Evolutionary conservation across 2,329 filamentous ascomycete genomes (phyloP), one percentile per base, ranked within the genome.

Genomic region (Pseudogymnoascus sp.): DNA sequence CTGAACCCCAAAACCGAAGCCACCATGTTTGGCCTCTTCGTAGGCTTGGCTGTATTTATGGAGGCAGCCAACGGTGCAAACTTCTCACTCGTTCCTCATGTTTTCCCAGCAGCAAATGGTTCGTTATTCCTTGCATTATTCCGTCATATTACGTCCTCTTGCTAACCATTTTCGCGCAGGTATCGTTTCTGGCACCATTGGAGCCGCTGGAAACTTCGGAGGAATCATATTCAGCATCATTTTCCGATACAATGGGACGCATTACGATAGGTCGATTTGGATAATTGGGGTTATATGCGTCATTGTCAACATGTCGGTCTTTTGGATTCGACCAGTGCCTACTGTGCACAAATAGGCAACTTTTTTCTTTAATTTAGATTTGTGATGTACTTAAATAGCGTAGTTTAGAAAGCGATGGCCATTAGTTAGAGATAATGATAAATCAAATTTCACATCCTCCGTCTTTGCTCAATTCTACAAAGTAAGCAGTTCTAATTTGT

Each of bases 161-260:
- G 88, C 90, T 68, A 96, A 96, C 74, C 33, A 13, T 21, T 60
- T 60, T 15, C 11, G 9, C 35, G 50, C 15, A 60, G 91, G 90
- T 76, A 75, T 65, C 19, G 81, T 96, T 7, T 89, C 87, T 0
- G 91, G 91, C 7, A 78, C 88, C 40, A 87, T 90, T 1, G 91
- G 91, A 11, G 91, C 88, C 0, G 81, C 83, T 2, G 91, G 92
- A 1, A 96, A 96, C 70, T 74, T 96, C 13, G 92, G 92, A 4
- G 92, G 91, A 11, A 84, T 96, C 61, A 75, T 93, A 62, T 96
- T 93, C 70, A 88, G 90, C 19, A 83, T 95, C 71, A 84, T 90
- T 70, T 96, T 93, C 80, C 80, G 90, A 60, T 93, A 92, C 75
- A 79, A 83, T 62, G 85, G 85, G 7, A 83, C 77, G 1, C 76